Evolutionary conservation across 1,139 yeast species (phyloP).

Genomic region (Chernovozyma aurita): DNA sequence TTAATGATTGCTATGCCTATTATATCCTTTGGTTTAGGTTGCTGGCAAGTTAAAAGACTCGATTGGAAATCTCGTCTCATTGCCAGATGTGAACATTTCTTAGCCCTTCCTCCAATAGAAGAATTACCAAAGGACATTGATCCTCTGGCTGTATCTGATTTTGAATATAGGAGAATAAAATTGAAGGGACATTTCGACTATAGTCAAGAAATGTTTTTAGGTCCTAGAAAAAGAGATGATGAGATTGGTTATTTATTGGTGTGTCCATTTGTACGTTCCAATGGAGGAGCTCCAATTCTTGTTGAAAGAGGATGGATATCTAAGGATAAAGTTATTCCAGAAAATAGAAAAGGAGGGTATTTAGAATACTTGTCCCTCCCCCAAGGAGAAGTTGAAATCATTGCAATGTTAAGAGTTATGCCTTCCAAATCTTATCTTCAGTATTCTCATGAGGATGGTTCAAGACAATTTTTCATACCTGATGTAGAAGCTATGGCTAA

Average conservation of each 20-base stretch:
- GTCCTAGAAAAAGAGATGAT: slow-evolving; percentile 80
- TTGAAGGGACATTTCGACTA: slow-evolving; percentile 78
- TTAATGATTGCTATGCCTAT: slow-evolving; percentile 82
- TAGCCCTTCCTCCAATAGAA: slow-evolving; percentile 64
- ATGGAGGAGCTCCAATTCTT: slow-evolving; percentile 68
- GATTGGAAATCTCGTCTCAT: slow-evolving; percentile 88
- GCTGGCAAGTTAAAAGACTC: slow-evolving; percentile 88
- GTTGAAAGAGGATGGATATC: slow-evolving; percentile 93
- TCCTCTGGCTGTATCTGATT: slow-evolving; percentile 55
- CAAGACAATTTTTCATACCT: slow-evolving; percentile 62
- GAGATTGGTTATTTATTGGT: slow-evolving; percentile 73
- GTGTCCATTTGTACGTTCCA: slow-evolving; percentile 74
- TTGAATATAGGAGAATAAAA: slow-evolving; percentile 75
- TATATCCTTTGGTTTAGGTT: slow-evolving; percentile 77
- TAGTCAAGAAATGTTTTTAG: slow-evolving; percentile 84
- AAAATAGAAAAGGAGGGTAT: slow-evolving; percentile 44
- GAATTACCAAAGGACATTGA: slow-evolving; percentile 61
- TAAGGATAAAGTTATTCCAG: slow-evolving; percentile 67
- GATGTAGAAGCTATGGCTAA: slow-evolving; percentile 81
- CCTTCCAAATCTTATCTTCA: slow-evolving; percentile 70
- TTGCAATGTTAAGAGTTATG: slow-evolving; percentile 69
- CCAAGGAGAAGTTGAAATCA: slow-evolving; percentile 66
- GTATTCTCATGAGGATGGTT: slow-evolving; percentile 64
- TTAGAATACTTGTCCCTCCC: slow-evolving; percentile 68
- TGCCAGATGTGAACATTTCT: slow-evolving; percentile 74